Evolutionary conservation across 176 grass and related monocot genomes (phyloP).

Genomic region (Oryza meyeriana): DNA sequence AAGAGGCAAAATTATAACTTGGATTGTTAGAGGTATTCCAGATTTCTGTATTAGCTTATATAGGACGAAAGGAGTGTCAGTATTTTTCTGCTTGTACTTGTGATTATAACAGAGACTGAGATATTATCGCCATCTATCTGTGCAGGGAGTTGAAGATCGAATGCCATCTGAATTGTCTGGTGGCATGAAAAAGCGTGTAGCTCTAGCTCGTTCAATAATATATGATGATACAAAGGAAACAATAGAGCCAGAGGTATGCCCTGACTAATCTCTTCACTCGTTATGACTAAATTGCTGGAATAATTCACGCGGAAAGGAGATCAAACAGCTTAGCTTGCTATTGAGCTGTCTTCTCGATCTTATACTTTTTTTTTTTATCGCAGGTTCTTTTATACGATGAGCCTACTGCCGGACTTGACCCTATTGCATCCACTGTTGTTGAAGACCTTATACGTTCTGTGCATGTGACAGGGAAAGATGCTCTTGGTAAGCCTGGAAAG

Average conservation of each 20-base stretch:
- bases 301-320: neutral
- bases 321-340: neutral
- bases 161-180: conserved; percentile 95
- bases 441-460: conserved; percentile 95
- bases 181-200: conserved; percentile 99
- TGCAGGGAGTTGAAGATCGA: conserved; percentile 80
- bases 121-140: conserved; percentile 13
- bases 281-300: conserved; percentile 6
- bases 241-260: conserved; percentile 84
- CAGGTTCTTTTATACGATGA: conserved; percentile 95
- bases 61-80: neutral
- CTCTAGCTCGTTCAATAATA: conserved; percentile 95
- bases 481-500: conserved; percentile 66
- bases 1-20: neutral
- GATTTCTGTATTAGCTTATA: neutral
- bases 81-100: conserved; percentile 8
- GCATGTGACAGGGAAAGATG: conserved; percentile 67
- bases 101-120: conserved; percentile 21
- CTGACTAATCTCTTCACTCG: conserved; percentile 17
- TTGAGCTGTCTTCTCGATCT: neutral
- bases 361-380: conserved; percentile 21
- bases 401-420: conserved; percentile 93
- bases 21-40: neutral
- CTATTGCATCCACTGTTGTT: conserved; percentile 94
- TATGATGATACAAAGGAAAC: conserved; percentile 82